Evolutionary conservation across 2,329 filamentous ascomycete genomes (phyloP).

Genomic region (Clonostachys sp.): DNA sequence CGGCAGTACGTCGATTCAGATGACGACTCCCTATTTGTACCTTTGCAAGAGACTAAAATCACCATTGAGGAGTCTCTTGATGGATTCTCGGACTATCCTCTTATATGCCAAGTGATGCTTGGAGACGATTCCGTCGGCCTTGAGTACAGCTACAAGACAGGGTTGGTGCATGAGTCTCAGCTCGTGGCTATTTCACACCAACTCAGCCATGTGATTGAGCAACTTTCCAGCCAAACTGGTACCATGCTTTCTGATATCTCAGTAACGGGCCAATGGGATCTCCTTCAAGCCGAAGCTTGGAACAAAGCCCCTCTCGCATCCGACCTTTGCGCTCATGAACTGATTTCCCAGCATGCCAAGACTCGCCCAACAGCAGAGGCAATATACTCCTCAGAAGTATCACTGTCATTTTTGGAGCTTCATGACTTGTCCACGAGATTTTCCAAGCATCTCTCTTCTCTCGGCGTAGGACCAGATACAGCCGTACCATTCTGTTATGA

Average conservation of each 20-base stretch:
- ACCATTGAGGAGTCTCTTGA: background rate
- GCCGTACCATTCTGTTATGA: constrained; percentile 2
- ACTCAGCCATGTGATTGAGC: constrained; percentile 1
- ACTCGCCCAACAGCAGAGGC: background rate
- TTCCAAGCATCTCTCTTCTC: background rate
- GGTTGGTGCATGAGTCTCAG: background rate
- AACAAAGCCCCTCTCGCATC: background rate
- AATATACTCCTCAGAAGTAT: background rate
- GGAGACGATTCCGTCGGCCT: background rate
- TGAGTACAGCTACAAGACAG: background rate
- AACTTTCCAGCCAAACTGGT: background rate
- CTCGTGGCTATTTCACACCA: constrained; percentile 1
- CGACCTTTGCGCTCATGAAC: background rate
- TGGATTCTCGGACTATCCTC: constrained; percentile 3
- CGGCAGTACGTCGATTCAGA: background rate
- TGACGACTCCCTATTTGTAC: background rate
- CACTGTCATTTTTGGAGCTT: background rate
- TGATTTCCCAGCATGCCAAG: background rate
- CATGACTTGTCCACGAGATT: background rate
- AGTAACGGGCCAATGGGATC: background rate
- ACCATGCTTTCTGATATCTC: background rate
- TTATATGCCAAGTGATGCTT: background rate
- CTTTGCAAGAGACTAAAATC: background rate
- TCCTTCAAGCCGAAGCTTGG: background rate
- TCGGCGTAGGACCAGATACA: constrained; percentile 12